Evolutionary conservation across 2,329 filamentous ascomycete species (phyloP), one percentile per base, ranked within the genome.

Genomic region (Akanthomyces muscarius): DNA sequence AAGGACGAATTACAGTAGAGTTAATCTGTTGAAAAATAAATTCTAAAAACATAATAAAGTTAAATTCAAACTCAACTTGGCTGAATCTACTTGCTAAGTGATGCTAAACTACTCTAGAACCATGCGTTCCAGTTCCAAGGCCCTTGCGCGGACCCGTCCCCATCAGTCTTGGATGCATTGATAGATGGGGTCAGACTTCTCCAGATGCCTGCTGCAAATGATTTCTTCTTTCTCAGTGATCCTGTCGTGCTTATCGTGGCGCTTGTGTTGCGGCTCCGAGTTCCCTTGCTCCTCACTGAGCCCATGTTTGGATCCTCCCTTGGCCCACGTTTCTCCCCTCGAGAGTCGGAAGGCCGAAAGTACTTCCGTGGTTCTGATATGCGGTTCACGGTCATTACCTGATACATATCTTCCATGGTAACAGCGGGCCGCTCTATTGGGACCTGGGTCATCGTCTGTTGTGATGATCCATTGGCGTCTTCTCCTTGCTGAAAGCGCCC

Each of bases 1-100:
- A 76, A 73, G 66, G 73, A 79, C 62, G 77, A 79, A 69, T 67
- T 79, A 63, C 68, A 72, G 55, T 73, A 71, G 65, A 61, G n/a
- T 48, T n/a, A 61, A 44, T 59, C 53, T 64, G 56, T 61, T 16
- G 4, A 21, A 18, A 28, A 25, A 30, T 30, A 21, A 21, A 23
- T 4, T 5, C 1, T 21, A 58, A 25, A 50, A 45, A 33, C 21
- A 64, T 65, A 64, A 64, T 14, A 61, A 62, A 63, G 59, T 53
- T 41, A 55, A 42, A 64, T 63, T 21, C 30, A 42, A 48, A 56
- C 41, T 50, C 57, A 28, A 52, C 47, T 61, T 45, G 14, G 16
- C 36, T 52, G 45, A 41, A 21, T 14, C 41, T 63, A 66, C 54
- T 57, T 54, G 51, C 51, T 56, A 59, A 62, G 51, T 47, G 53